Percentiles rank a stretch among this genome's conserved stretches.
These are phyloP conservation scores for Botrytis pseudocinerea DNA, from an alignment of 2,329 filamentous ascomycete genomes.

Conservation along the genomic window DNA sequence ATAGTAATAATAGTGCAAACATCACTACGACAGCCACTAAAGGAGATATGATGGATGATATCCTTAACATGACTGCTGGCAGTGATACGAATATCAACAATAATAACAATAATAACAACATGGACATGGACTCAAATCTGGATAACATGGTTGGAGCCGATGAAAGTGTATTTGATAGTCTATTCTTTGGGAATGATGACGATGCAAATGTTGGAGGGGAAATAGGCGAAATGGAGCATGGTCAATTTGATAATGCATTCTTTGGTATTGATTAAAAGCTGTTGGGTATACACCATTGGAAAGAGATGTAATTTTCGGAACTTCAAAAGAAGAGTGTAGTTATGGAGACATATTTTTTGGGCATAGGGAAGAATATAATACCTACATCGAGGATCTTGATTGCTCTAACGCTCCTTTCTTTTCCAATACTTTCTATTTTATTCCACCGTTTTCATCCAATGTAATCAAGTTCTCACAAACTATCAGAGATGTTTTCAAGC, in stretches of 20 bases:
- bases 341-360: neutral
- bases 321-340: neutral
- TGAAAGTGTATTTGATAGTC: slow-evolving; percentile 39
- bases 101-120: slow-evolving; percentile 29
- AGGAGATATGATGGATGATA: slow-evolving; percentile 29
- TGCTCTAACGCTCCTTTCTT: neutral
- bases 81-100: slow-evolving; percentile 1
- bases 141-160: slow-evolving; percentile 47
- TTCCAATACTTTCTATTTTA: neutral
- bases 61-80: slow-evolving; percentile 28
- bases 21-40: slow-evolving; percentile 22
- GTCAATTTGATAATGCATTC: slow-evolving; percentile 38
- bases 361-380: neutral
- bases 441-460: neutral
- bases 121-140: slow-evolving; percentile 55
- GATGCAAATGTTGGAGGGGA: slow-evolving; percentile 30
- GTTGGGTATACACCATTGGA: neutral
- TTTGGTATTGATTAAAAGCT: slow-evolving; percentile 32
- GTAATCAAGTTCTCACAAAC: neutral
- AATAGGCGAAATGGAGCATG: slow-evolving; percentile 35
- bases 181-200: slow-evolving; percentile 34
- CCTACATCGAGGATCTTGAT: neutral
- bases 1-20: slow-evolving; percentile 20
- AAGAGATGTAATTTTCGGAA: neutral
- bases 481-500: neutral